These are phyloP conservation scores for Spathaspora boniae DNA, from an alignment of 805 yeast species.

Conservation along the genomic window DNA sequence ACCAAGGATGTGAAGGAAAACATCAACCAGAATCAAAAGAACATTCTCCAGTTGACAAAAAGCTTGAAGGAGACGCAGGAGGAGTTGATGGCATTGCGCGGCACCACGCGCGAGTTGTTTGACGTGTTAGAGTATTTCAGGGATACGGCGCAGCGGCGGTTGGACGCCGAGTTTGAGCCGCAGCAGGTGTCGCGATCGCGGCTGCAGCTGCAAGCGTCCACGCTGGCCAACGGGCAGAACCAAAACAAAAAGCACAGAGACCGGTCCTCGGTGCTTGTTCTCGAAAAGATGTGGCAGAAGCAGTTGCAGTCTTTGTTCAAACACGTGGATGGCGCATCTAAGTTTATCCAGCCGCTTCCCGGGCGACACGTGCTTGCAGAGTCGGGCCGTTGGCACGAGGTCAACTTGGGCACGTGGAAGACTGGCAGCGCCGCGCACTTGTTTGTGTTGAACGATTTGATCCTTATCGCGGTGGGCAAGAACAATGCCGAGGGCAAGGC, in stretches of 20 bases:
- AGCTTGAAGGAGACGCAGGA: constrained; percentile 62
- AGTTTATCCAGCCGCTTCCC: constrained; percentile 66
- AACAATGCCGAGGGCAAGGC: constrained; percentile 26
- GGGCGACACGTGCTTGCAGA: constrained; percentile 80
- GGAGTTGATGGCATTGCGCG: constrained; percentile 60
- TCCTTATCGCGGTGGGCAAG: constrained; percentile 64
- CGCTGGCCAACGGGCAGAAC: constrained; percentile 10
- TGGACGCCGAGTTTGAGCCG: constrained; percentile 42
- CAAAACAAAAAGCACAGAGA: constrained; percentile 41
- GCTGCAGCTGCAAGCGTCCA: constrained; percentile 10
- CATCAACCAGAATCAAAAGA: constrained; percentile 60
- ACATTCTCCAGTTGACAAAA: constrained; percentile 54
- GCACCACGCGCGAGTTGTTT: constrained; percentile 55
- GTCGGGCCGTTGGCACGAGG: constrained; percentile 81
- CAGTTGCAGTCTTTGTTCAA: constrained; percentile 68
- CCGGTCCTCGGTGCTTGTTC: constrained; percentile 64
- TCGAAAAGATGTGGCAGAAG: constrained; percentile 79
- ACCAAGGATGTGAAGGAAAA: constrained; percentile 55
- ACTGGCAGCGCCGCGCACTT: constrained; percentile 72
- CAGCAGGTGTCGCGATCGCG: too few relatives aligned
- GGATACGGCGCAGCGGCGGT: constrained; percentile 56
- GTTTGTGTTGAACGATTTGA: constrained; percentile 71
- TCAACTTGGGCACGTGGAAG: constrained; percentile 82
- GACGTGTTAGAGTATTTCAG: constrained; percentile 57
- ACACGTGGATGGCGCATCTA: constrained; percentile 90